A percentile compares a stretch with the other conserved stretches of the same genome.
Conservation (phyloP, 768 basidiomycete genomes). For the Rhodotorula diobovata region DNA sequence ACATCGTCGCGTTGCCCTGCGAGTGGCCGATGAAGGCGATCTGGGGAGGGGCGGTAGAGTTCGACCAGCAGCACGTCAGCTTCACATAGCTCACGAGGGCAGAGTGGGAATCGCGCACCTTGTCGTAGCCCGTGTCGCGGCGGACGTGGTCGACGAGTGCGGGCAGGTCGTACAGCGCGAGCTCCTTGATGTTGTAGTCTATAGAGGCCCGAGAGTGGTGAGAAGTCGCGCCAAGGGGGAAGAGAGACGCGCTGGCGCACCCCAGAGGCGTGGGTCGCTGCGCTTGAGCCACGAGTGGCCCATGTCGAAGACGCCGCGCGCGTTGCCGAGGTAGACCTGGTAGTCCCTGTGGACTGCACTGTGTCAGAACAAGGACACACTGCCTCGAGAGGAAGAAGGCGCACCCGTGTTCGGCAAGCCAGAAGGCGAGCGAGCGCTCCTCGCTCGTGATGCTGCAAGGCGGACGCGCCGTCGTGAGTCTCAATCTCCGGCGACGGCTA, state of each 20-base stretch:
- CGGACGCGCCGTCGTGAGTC: not conserved
- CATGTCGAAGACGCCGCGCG: slow-evolving; percentile 54
- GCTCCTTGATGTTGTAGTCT: slow-evolving; percentile 56
- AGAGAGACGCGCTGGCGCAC: slow-evolving; percentile 41
- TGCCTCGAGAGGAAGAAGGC: not conserved
- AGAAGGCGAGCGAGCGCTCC: slow-evolving; percentile 54
- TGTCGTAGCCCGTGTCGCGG: slow-evolving; percentile 51
- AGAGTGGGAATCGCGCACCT: slow-evolving; percentile 43
- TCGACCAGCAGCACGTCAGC: not conserved
- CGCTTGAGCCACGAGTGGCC: slow-evolving; percentile 50
- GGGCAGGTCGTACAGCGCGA: slow-evolving; percentile 55
- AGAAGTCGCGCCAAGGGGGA: not conserved
- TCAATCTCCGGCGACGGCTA: no score
- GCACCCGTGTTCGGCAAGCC: slow-evolving; percentile 52
- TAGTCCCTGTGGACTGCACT: slow-evolving; percentile 45
- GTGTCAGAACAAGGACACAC: not conserved
- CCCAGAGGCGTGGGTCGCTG: slow-evolving; percentile 54
- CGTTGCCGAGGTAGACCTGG: slow-evolving; percentile 52
- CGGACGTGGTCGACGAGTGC: slow-evolving; percentile 54
- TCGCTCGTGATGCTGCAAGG: slow-evolving; percentile 50
- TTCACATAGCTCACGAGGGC: not conserved
- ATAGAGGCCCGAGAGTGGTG: not conserved
- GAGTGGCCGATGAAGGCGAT: slow-evolving; percentile 56
- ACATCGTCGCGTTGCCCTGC: slow-evolving; percentile 55
- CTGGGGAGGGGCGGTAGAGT: slow-evolving; percentile 34